These are phyloP conservation scores for Collybia sp. DNA, from an alignment of 768 basidiomycete genomes.

Conservation along the genomic window DNA sequence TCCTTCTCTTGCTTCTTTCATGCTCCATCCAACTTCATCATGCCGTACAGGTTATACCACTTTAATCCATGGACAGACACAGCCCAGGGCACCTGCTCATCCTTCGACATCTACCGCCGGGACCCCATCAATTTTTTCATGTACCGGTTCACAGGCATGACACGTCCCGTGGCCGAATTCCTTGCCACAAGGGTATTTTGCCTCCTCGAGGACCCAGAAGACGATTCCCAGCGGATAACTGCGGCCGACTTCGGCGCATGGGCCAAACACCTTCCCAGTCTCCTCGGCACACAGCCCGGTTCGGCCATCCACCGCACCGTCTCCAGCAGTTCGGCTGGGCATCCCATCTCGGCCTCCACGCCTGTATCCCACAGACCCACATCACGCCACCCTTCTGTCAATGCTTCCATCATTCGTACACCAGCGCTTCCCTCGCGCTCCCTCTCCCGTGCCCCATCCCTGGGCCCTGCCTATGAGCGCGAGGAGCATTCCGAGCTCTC, in stretches of 20 bases:
- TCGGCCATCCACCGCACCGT: constrained; percentile 50
- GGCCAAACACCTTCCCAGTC: constrained; percentile 75
- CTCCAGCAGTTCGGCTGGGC: constrained; percentile 60
- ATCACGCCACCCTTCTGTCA: constrained; percentile 56
- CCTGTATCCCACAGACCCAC: constrained; percentile 70
- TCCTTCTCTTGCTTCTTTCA: constrained; percentile 2
- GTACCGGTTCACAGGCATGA: constrained; percentile 88
- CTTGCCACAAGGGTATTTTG: constrained; percentile 84
- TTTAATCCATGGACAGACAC: constrained; percentile 99
- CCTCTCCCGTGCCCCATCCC: constrained; percentile 60
- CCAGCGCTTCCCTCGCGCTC: constrained; percentile 50
- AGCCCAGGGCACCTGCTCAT: constrained; percentile 69
- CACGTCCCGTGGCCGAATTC: constrained; percentile 78
- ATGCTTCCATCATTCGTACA: constrained; percentile 40
- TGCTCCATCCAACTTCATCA: constrained; percentile 2
- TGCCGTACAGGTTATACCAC: constrained; percentile 78
- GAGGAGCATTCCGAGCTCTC: constrained; percentile 42
- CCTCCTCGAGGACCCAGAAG: constrained; percentile 59
- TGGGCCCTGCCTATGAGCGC: constrained; percentile 44
- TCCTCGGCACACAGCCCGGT: constrained; percentile 50
- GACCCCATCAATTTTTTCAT: constrained; percentile 86
- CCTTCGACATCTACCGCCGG: constrained; percentile 76
- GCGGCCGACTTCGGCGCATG: constrained; percentile 86
- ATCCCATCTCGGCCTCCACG: constrained; percentile 55
- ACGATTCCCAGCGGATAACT: constrained; percentile 63